These are phyloP conservation scores for Pyrus betulifolia DNA, from an alignment of 306 rosid species.

Conservation along the genomic window DNA sequence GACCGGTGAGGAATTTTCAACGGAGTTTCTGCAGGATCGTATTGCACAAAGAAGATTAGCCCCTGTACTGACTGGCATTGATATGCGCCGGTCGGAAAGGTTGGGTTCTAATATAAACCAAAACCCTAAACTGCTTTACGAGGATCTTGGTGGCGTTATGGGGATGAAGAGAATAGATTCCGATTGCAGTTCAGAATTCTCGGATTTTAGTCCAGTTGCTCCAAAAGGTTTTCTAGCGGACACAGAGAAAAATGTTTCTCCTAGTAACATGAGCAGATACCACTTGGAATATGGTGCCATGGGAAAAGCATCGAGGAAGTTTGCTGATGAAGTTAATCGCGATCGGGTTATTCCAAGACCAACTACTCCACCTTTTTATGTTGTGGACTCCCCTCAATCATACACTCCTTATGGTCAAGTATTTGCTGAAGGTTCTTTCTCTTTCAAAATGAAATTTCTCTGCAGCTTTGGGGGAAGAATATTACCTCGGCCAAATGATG, in stretches of 20 bases:
- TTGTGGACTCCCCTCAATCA: conserved; percentile 41
- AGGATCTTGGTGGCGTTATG: conserved; percentile 40
- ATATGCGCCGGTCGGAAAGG: conserved; percentile 34
- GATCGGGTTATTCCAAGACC: conserved; percentile 28
- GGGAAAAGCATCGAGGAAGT: conserved; percentile 37
- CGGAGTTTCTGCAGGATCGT: conserved; percentile 68
- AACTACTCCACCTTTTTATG: conserved; percentile 27
- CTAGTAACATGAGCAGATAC: conserved; percentile 34
- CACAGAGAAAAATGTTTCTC: conserved; percentile 33
- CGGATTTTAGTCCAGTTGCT: conserved; percentile 26
- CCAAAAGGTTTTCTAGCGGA: conserved; percentile 38
- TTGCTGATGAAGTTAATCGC: conserved; percentile 24
- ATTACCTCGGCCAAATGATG: conserved; percentile 76
- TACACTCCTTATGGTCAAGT: conserved; percentile 37
- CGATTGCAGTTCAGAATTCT: conserved; percentile 37
- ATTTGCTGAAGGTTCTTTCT: conserved; percentile 37
- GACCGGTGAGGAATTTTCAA: conserved; percentile 91
- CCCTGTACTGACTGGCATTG: conserved; percentile 30
- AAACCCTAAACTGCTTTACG: conserved; percentile 27
- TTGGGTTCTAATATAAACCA: conserved; percentile 26
- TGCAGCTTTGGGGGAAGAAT: conserved; percentile 97
- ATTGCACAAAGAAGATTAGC: conserved; percentile 43
- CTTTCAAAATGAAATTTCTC: conserved; percentile 64
- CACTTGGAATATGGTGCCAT: conserved; percentile 38
- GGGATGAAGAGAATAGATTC: conserved; percentile 40